Conservation (phyloP, 768 basidiomycete genomes). For the Lentinula guzmanii region DNA sequence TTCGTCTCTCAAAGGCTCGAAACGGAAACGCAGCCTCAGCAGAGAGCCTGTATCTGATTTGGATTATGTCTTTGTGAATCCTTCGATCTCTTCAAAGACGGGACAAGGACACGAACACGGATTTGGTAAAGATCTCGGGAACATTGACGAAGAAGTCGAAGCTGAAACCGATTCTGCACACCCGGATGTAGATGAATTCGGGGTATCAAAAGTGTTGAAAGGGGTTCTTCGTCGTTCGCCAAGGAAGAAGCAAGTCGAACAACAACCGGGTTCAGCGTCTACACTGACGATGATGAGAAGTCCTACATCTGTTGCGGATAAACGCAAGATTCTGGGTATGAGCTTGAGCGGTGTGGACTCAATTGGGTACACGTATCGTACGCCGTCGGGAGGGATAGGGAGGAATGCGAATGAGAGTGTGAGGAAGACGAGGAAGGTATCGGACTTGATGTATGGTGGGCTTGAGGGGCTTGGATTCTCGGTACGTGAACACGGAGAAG, state of each 20-base stretch:
- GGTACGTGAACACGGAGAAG: background rate
- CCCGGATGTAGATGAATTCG: background rate
- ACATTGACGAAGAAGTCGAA: constrained; percentile 1
- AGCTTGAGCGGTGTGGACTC: background rate
- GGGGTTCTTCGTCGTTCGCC: background rate
- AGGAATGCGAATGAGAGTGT: background rate
- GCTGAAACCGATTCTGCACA: background rate
- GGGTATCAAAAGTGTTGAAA: background rate
- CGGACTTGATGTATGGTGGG: background rate
- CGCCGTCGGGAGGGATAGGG: background rate
- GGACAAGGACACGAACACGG: background rate
- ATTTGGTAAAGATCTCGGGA: background rate
- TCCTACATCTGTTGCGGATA: background rate
- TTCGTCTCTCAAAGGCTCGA: background rate
- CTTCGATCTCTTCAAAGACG: background rate
- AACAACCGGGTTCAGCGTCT: background rate
- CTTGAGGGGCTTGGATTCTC: background rate
- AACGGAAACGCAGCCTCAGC: background rate
- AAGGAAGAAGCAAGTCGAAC: background rate
- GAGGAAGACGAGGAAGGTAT: constrained; percentile 1
- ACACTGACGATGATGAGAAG: background rate
- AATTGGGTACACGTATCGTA: background rate
- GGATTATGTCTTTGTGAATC: background rate
- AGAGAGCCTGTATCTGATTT: background rate
- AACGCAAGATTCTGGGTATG: constrained; percentile 4